Evolutionary conservation across 2,329 filamentous ascomycete genomes (phyloP).

Genomic region (Phoma sp.): DNA sequence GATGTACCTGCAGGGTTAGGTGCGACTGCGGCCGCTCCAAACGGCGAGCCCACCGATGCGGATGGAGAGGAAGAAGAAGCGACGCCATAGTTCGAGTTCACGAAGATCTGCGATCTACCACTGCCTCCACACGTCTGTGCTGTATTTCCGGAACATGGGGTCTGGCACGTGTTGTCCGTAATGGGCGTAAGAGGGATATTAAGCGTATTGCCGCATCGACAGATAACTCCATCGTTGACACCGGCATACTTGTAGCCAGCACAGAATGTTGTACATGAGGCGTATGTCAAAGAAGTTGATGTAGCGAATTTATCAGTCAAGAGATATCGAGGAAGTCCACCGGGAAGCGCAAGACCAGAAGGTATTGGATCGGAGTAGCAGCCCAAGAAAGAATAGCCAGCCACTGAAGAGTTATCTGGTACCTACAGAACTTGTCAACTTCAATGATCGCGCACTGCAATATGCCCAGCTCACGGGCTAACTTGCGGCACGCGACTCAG

Average conservation of each 20-base stretch:
- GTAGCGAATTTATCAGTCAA: not conserved
- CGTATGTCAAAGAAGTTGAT: not conserved
- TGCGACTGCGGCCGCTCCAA: too few relatives aligned
- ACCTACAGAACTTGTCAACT: not conserved
- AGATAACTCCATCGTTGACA: not conserved
- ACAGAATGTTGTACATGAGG: not conserved
- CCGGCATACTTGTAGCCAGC: not conserved
- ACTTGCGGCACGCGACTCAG: too few relatives aligned
- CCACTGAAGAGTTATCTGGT: not conserved
- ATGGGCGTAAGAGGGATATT: not conserved
- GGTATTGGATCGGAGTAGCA: not conserved
- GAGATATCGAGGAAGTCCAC: not conserved
- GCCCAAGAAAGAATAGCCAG: not conserved
- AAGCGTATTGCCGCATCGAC: conserved; percentile 4
- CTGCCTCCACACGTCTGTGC: not conserved
- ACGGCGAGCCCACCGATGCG: too few relatives aligned
- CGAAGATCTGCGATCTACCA: not conserved
- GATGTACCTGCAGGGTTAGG: too few relatives aligned
- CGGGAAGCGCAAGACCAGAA: not conserved
- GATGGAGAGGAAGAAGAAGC: too few relatives aligned
- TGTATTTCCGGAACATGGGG: not conserved
- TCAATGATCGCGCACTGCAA: too few relatives aligned
- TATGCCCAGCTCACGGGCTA: too few relatives aligned
- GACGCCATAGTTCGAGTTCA: too few relatives aligned
- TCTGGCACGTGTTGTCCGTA: not conserved